Percentiles rank a stretch among this genome's conserved stretches.
Evolutionary conservation across 768 basidiomycete genomes (phyloP).

Genomic region (Cystobasidium onofrii): DNA sequence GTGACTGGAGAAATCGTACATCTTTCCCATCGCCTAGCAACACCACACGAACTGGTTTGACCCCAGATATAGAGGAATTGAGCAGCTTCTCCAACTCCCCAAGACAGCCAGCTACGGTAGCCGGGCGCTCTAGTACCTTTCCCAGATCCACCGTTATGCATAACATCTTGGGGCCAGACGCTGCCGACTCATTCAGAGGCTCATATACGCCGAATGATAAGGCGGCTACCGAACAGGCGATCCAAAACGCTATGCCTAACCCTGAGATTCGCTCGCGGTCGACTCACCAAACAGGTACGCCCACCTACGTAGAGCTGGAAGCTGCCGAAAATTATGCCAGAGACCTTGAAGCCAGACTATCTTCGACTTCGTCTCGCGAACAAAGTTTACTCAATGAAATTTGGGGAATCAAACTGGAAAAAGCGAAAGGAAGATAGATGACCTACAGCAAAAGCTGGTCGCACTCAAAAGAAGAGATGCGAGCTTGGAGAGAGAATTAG

Average conservation of each 20-base stretch:
- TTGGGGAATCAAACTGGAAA: not conserved
- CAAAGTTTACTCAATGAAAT: not conserved
- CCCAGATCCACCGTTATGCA: not conserved
- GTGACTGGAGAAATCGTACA: not conserved
- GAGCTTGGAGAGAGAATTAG: not conserved
- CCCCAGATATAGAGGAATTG: not conserved
- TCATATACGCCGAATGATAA: no score
- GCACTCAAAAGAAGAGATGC: not conserved
- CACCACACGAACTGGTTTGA: not conserved
- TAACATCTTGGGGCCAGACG: not conserved
- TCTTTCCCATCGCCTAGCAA: not conserved
- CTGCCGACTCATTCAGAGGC: not conserved
- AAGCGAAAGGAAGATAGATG: not conserved
- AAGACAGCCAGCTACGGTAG: not conserved
- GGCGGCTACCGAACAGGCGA: not conserved
- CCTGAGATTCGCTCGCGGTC: not conserved
- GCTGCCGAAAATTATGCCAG: not conserved
- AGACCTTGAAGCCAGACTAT: not conserved
- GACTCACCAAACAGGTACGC: not conserved
- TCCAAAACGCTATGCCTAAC: not conserved
- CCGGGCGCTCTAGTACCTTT: not conserved
- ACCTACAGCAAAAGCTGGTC: not conserved
- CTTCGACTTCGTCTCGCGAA: not conserved
- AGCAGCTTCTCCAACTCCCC: not conserved
- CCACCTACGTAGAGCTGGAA: not conserved